Evolutionary conservation across 371 early-diverging fungal species (phyloP), one percentile per base, ranked within the genome.

Genomic region (Apophysomyces ossiformis): DNA sequence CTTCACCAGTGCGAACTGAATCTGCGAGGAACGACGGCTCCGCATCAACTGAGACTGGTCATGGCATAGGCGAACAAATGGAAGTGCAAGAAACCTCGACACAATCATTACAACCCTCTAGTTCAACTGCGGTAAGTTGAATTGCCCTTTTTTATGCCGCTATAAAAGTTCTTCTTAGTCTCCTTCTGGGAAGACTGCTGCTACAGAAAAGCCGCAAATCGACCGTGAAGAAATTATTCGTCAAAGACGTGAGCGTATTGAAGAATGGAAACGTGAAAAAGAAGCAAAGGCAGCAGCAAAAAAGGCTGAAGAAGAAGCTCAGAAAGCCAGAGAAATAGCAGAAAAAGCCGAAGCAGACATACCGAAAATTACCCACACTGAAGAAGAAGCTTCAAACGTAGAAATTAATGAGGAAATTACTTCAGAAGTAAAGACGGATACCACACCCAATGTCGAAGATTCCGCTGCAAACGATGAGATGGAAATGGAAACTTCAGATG

Each of bases 161-260:
- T 57, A 46, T 46, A 43, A 50, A 0, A 38, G 39, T 56, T 16
- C 38, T 41, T 57, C 9, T 60, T 56, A 63, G 12, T 37, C 21
- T 50, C 8, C 37, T 21, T 47, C 54, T 7, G 57, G 47, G 13
- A 61, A 63, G 54, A 63, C 66, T 44, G 50, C 66, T 37, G 64
- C 63, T 5, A 60, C 61, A 7, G 59, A 62, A 47, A 50, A 65
- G 21, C 36, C 57, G 18, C 62, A 39, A 39, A 37, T 67, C 57
- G 75, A 81, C 21, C 71, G 72, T 18, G 90, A 90, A 61, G 91
- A 90, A 71, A 87, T 87, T 63, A 70, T 82, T 59, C 84, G 89
- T 39, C 86, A 88, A 68, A 73, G 92, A 21, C 82, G 86, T 58
- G 92, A 92, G 69, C 77, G 89, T 38, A 79, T 93, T n/a, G 87